Evolutionary conservation across 352 stramenopile genomes (phyloP).

Genomic region (Paralagenidium karlingii): DNA sequence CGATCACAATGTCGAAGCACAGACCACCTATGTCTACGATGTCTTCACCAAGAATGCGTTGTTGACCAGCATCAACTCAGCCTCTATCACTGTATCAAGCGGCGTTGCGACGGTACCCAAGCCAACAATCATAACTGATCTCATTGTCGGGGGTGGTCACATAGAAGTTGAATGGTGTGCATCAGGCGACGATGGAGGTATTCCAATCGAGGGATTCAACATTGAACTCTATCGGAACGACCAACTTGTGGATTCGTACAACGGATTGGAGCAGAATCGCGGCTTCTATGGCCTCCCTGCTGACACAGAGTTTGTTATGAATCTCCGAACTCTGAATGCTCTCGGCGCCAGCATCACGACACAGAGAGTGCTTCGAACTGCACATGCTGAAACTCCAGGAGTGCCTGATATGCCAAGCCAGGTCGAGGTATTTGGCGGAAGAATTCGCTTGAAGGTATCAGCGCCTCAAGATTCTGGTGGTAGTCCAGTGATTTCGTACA

Average conservation of each 20-base stretch:
- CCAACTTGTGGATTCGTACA: constrained; percentile 8
- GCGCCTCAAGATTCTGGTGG: constrained; percentile 28
- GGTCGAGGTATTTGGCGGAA: constrained; percentile 15
- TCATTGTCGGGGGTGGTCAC: constrained; percentile 14
- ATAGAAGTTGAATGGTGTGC: constrained; percentile 8
- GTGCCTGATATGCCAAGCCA: constrained; percentile 9
- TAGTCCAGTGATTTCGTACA: constrained; percentile 10
- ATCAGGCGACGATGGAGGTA: constrained; percentile 18
- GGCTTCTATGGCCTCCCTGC: constrained; percentile 18
- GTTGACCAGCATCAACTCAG: not conserved
- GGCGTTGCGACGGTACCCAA: constrained; percentile 5
- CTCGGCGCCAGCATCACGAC: constrained; percentile 8
- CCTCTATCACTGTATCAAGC: constrained; percentile 10
- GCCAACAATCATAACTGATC: constrained; percentile 5
- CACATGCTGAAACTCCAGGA: constrained; percentile 9
- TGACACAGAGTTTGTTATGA: constrained; percentile 14
- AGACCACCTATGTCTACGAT: constrained; percentile 22
- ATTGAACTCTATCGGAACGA: constrained; percentile 4
- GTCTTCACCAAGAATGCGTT: constrained; percentile 19
- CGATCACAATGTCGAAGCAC: constrained; percentile 9
- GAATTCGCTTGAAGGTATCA: constrained; percentile 11
- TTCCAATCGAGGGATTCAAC: constrained; percentile 10
- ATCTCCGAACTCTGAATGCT: constrained; percentile 14
- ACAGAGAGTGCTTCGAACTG: constrained; percentile 8
- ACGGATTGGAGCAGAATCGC: constrained; percentile 2